A percentile compares a stretch with the other conserved stretches of the same genome.
These are phyloP conservation scores for Pinus albicaulis DNA, from an alignment of 75 land plant genomes.

Conservation along the genomic window DNA sequence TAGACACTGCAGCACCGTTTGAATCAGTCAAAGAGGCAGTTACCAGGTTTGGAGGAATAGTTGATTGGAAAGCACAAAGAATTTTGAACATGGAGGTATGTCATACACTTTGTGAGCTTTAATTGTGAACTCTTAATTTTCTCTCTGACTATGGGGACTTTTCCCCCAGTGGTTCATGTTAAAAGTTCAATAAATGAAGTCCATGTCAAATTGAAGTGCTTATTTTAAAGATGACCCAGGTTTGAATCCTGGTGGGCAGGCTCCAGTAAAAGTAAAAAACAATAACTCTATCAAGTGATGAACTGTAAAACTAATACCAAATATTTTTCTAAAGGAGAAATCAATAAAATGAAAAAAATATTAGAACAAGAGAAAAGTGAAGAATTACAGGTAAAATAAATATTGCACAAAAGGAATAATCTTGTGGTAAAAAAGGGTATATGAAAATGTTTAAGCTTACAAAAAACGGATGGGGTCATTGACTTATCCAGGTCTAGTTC, in stretches of 20 bases:
- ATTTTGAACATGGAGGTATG: constrained; percentile 59
- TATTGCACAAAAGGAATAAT: not conserved
- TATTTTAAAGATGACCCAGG: no score
- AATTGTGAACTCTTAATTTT: not conserved
- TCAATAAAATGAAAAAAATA: not conserved
- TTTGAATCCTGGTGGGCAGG: no score
- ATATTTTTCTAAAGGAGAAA: not conserved
- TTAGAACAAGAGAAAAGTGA: not conserved
- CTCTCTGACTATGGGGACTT: not conserved
- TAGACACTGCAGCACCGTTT: constrained; percentile 80
- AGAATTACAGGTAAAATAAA: not conserved
- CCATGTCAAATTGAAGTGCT: no score
- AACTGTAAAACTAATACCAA: no score
- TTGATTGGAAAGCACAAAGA: constrained; percentile 62
- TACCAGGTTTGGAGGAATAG: constrained; percentile 70
- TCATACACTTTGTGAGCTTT: not conserved
- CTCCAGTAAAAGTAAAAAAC: no score
- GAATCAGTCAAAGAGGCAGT: constrained; percentile 83
- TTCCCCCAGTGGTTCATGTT: not conserved
- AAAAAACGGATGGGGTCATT: not conserved
- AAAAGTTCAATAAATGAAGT: not conserved
- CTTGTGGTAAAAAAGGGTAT: not conserved
- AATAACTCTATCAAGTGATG: no score
- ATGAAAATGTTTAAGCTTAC: not conserved
- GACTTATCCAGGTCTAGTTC: not conserved